Percentiles rank a stretch among this genome's conserved stretches.
phyloP scores from a whole-genome alignment of 495 filamentous ascomycete species.

The Stereocaulon alpinum region DNA sequence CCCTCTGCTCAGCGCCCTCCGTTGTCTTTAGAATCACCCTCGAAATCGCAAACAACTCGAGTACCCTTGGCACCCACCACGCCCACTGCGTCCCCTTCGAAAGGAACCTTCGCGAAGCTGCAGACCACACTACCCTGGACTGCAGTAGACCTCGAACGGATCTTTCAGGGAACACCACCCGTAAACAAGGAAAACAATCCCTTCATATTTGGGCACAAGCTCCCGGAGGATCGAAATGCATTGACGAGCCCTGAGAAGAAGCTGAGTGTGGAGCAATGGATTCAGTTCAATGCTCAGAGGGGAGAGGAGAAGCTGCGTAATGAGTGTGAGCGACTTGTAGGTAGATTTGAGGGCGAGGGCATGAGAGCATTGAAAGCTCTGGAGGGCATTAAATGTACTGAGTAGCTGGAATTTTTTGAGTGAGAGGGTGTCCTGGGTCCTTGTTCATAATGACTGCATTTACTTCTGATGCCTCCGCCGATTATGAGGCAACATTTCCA shows the following conservation, averaged over 20 bases:
- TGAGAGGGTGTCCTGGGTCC: too few relatives aligned
- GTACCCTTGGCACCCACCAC: constrained; percentile 45
- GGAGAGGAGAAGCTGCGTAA: constrained; percentile 66
- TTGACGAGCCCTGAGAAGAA: constrained; percentile 69
- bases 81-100: constrained; percentile 54
- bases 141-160: constrained; percentile 57
- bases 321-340: constrained; percentile 74
- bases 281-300: constrained; percentile 63
- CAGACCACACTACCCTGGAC: constrained; percentile 59
- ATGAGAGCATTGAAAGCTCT: constrained; percentile 61
- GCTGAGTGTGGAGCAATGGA: constrained; percentile 92
- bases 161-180: constrained; percentile 37
- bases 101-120: constrained; percentile 47
- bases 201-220: constrained; percentile 25
- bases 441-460: too few relatives aligned
- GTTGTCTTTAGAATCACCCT: constrained; percentile 27
- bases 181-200: constrained; percentile 44
- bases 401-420: neutral
- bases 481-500: too few relatives aligned
- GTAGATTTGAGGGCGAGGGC: constrained; percentile 72
- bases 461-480: too few relatives aligned
- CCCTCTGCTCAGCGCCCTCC: constrained; percentile 32
- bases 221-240: constrained; percentile 41
- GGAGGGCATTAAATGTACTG: constrained; percentile 53
- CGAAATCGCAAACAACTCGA: constrained; percentile 30